Evolutionary conservation across 306 rosid species (phyloP).

Genomic region (Medicago truncatula): MtrunA17r5.0-ANR NC_053046.1:8889001-8889500

Average conservation of each 20-base stretch:
- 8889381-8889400: neutral
- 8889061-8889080: neutral
- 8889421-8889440: neutral
- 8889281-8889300: conserved; percentile 73
- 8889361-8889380: neutral
- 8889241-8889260: conserved; percentile 88
- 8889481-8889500: conserved; percentile 81
- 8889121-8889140: too few relatives aligned
- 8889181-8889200: conserved; percentile 33
- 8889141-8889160: neutral
- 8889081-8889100: too few relatives aligned
- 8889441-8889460: neutral
- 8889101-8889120: too few relatives aligned
- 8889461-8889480: conserved; percentile 52
- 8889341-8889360: conserved; percentile 67
- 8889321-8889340: conserved; percentile 67
- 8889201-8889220: conserved; percentile 96
- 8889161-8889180: conserved; percentile 16
- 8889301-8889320: conserved; percentile 66
- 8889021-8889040: neutral
- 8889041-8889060: neutral
- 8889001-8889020: conserved; percentile 27
- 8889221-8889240: conserved; percentile 89
- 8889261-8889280: conserved; percentile 78
- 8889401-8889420: neutral